phyloP scores from a whole-genome alignment of 73 alveolate genomes.

The Symbiodinium pilosum region DNA sequence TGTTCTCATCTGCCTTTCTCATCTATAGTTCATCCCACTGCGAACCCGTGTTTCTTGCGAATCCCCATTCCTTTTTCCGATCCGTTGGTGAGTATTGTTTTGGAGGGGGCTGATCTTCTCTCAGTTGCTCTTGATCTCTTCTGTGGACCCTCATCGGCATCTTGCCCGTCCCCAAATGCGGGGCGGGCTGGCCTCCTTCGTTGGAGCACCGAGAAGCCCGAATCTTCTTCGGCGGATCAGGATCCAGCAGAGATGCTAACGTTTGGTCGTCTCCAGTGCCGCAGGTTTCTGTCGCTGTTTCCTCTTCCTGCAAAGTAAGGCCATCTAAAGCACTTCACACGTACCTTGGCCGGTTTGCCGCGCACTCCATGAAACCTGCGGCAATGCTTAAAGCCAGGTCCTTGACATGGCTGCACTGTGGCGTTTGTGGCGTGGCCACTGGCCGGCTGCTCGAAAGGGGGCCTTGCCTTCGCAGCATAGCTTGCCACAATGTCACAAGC shows the following conservation, averaged over 20 bases:
- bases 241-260: not conserved
- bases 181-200: not conserved
- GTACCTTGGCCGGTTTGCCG: too few species aligned
- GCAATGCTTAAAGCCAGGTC: too few species aligned
- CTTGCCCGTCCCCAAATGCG: not conserved
- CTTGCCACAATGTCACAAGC: not conserved
- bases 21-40: too few species aligned
- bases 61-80: too few species aligned
- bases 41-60: too few species aligned
- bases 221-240: not conserved
- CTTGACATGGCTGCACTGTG: not conserved
- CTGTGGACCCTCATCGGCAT: not conserved
- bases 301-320: constrained; percentile 12
- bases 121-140: too few species aligned
- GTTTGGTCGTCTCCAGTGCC: constrained; percentile 3
- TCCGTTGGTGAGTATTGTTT: too few species aligned
- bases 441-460: not conserved
- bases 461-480: not conserved
- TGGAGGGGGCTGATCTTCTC: too few species aligned
- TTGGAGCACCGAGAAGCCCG: not conserved
- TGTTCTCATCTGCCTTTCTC: too few species aligned
- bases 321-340: too few species aligned
- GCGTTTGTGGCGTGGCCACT: not conserved
- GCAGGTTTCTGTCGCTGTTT: not conserved
- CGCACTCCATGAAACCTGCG: too few species aligned